A percentile compares a stretch with the other conserved stretches of the same genome.
Evolutionary conservation across 257 asterid genomes (phyloP).

Genomic region (Solanum pennellii): DNA sequence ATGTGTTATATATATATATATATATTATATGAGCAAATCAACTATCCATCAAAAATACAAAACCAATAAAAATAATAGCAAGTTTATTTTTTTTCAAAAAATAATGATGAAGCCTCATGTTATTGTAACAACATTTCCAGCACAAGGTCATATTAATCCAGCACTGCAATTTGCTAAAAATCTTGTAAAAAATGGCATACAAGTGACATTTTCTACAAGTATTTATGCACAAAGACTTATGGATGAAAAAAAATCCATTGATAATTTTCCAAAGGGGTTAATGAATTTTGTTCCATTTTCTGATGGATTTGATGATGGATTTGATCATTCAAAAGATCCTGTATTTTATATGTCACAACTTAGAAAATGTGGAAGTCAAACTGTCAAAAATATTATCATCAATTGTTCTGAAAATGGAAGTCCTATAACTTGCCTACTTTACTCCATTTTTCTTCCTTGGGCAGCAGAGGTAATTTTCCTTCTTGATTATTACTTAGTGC

Average conservation of each 20-base stretch:
- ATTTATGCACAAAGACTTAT: constrained; percentile 3
- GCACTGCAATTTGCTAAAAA: constrained; percentile 10
- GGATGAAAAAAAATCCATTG: neutral
- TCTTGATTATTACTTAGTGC: neutral
- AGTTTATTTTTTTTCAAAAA: neutral
- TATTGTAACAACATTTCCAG: constrained; percentile 12
- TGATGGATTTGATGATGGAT: constrained; percentile 14
- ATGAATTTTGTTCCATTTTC: constrained; percentile 13
- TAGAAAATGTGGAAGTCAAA: constrained; percentile 1
- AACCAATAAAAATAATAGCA: neutral
- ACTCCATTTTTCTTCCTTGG: constrained; percentile 20
- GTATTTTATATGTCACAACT: constrained; percentile 6
- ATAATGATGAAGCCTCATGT: neutral
- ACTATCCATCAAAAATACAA: neutral
- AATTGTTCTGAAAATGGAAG: neutral
- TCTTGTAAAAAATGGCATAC: constrained; percentile 1
- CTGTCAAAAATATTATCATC: constrained; percentile 8
- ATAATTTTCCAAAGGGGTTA: neutral
- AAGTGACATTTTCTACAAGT: constrained; percentile 16
- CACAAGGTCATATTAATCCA: constrained; percentile 26
- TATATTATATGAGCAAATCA: neutral
- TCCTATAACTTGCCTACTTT: constrained; percentile 13
- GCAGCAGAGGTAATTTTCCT: constrained; percentile 6
- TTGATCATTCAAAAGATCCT: neutral
- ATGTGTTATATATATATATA: neutral